Conservation (phyloP, 192 early-diverging fungal genomes). For the Phlyctochytrium arcticum region DNA sequence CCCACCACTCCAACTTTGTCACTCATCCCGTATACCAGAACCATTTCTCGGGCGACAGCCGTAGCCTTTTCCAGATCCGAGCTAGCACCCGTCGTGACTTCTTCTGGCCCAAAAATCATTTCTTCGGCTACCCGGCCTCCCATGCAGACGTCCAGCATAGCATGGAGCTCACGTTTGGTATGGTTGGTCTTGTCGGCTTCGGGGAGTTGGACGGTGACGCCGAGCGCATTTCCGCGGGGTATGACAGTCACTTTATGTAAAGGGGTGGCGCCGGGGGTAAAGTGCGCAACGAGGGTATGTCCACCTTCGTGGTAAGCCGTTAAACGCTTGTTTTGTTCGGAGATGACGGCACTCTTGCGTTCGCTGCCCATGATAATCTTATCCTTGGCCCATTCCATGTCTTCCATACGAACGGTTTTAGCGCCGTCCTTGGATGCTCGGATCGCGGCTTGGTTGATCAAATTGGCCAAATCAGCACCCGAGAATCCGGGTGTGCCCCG, state of each 20-base stretch:
- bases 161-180: constrained; percentile 81
- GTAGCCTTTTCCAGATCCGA: constrained; percentile 92
- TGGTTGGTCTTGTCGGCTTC: constrained; percentile 78
- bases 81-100: constrained; percentile 91
- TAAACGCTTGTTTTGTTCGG: constrained; percentile 76
- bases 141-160: constrained; percentile 94
- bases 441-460: constrained; percentile 97
- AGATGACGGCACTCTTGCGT: constrained; percentile 85
- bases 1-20: constrained; percentile 86
- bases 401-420: constrained; percentile 67
- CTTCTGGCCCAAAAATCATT: constrained; percentile 89
- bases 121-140: constrained; percentile 98
- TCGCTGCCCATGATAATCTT: constrained; percentile 98
- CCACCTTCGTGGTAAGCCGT: constrained; percentile 99
- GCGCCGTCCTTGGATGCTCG: constrained; percentile 79
- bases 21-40: constrained; percentile 89
- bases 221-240: constrained; percentile 84
- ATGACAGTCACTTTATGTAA: constrained; percentile 99
- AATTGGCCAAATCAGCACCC: constrained; percentile 98
- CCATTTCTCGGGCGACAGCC: constrained; percentile 84
- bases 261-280: constrained; percentile 92
- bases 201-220: constrained; percentile 88
- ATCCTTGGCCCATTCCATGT: constrained; percentile 98
- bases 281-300: constrained; percentile 90
- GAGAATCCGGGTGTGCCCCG: constrained; percentile 98